Percentiles rank a stretch among this genome's conserved stretches.
These are phyloP conservation scores for Neurospora sp. DNA, from an alignment of 495 filamentous ascomycete genomes.

Conservation along the genomic window DNA sequence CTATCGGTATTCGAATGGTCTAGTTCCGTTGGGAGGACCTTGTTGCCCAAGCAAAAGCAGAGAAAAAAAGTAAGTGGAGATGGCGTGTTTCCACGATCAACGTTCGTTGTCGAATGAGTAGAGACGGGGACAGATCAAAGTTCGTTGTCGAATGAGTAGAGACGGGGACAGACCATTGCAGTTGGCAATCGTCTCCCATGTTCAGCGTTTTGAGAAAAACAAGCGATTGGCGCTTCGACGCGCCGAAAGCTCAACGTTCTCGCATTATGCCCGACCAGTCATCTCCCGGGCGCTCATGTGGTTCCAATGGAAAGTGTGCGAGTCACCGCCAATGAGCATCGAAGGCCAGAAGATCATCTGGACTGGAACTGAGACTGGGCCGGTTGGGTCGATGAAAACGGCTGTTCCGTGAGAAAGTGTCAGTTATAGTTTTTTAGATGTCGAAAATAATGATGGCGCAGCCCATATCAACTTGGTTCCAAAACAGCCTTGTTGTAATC, in stretches of 20 bases:
- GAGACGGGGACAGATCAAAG: background rate
- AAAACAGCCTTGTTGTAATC: background rate
- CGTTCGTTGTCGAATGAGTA: background rate
- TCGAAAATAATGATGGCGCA: no score
- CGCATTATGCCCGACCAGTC: background rate
- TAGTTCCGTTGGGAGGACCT: background rate
- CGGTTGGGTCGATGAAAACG: background rate
- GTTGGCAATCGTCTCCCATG: background rate
- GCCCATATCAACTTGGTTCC: background rate
- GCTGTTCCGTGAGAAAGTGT: background rate
- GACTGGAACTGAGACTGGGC: background rate
- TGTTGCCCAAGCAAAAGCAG: background rate
- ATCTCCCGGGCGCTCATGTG: background rate
- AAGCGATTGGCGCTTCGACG: background rate
- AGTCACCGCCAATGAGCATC: background rate
- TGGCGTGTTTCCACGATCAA: background rate
- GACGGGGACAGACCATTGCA: no score
- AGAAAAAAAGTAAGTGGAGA: background rate
- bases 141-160: background rate
- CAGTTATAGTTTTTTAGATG: no score
- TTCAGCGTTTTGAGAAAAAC: background rate
- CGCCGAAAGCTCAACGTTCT: no score
- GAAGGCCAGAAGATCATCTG: background rate
- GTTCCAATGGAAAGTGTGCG: background rate
- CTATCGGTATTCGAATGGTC: background rate